A percentile compares a stretch with the other conserved stretches of the same genome.
phyloP scores from a whole-genome alignment of 2,329 filamentous ascomycete species.

The Podosphaera fusca region DNA sequence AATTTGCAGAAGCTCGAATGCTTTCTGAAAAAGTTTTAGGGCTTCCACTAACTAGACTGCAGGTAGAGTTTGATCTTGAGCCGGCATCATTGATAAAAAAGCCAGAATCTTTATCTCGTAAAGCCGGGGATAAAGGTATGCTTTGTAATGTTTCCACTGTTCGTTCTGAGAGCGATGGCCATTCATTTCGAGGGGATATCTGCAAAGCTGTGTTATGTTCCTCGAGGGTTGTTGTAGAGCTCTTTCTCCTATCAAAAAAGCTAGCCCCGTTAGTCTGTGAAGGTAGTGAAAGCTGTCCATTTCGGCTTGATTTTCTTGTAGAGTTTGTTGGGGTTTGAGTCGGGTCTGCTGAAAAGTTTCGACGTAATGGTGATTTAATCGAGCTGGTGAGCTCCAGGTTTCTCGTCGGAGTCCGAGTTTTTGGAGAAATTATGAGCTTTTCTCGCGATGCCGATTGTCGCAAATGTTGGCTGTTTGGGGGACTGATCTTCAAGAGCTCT shows the following conservation, averaged over 20 bases:
- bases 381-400: not conserved
- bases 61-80: constrained; percentile 29
- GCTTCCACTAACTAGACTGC: constrained; percentile 19
- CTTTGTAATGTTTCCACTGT: constrained; percentile 67
- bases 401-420: not conserved
- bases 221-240: no score
- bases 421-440: constrained; percentile 1
- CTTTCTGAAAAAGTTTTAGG: constrained; percentile 14
- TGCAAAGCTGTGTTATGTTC: not conserved
- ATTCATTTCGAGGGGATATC: constrained; percentile 5
- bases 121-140: constrained; percentile 53
- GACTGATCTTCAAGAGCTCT: constrained; percentile 13
- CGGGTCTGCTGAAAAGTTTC: not conserved
- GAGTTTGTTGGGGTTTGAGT: constrained; percentile 4
- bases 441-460: constrained; percentile 11
- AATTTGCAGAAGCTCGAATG: constrained; percentile 22
- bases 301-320: not conserved
- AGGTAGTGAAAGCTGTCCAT: not conserved
- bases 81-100: constrained; percentile 44
- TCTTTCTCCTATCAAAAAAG: no score
- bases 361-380: not conserved
- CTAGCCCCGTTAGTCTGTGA: no score
- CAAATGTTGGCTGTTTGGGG: constrained; percentile 10
- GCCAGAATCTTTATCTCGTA: constrained; percentile 41
- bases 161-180: constrained; percentile 51